Percentiles rank a stretch among this genome's conserved stretches.
Evolutionary conservation across 192 early-diverging fungal genomes (phyloP).

Genomic region (Dimargaris cristalligena): DNA sequence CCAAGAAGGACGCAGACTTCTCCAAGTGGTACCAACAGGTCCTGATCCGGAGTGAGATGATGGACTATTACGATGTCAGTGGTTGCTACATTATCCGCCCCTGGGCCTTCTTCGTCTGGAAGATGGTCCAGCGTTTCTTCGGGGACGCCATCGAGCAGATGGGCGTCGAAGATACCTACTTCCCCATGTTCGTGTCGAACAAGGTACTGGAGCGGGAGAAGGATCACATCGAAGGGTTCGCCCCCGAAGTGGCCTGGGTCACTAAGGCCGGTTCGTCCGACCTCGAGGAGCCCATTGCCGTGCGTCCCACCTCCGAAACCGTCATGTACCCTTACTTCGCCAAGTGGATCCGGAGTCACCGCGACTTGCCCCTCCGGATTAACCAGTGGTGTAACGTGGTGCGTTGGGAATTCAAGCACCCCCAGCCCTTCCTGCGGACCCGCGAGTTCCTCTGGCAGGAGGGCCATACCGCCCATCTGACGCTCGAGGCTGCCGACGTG

Average conservation of each 20-base stretch:
- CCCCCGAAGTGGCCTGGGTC: constrained; percentile 99
- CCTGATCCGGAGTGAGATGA: constrained; percentile 83
- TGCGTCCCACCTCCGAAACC: constrained; percentile 97
- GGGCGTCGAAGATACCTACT: constrained; percentile 95
- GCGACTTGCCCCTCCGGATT: constrained; percentile 87
- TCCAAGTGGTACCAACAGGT: constrained; percentile 86
- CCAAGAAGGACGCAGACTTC: constrained; percentile 80
- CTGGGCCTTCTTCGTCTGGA: constrained; percentile 90
- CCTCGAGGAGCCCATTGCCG: constrained; percentile 90
- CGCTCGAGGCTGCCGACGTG: constrained; percentile 63
- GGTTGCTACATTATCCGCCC: constrained; percentile 99
- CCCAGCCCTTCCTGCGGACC: constrained; percentile 95
- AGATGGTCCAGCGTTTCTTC: constrained; percentile 90
- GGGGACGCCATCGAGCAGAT: constrained; percentile 73
- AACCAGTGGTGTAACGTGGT: constrained; percentile 99
- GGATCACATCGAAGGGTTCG: constrained; percentile 98
- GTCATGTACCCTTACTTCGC: constrained; percentile 99
- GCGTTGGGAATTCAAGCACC: constrained; percentile 99
- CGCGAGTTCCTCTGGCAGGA: constrained; percentile 99
- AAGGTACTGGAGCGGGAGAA: constrained; percentile 85
- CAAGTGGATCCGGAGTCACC: constrained; percentile 93
- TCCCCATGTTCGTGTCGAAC: constrained; percentile 97
- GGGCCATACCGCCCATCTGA: constrained; percentile 93
- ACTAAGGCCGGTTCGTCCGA: constrained; percentile 87
- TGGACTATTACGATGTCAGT: constrained; percentile 96